A percentile compares a stretch with the other conserved stretches of the same genome.
These are phyloP conservation scores for Crithidia bombi DNA, from an alignment of 208 protist species.

Conservation along the genomic window DNA sequence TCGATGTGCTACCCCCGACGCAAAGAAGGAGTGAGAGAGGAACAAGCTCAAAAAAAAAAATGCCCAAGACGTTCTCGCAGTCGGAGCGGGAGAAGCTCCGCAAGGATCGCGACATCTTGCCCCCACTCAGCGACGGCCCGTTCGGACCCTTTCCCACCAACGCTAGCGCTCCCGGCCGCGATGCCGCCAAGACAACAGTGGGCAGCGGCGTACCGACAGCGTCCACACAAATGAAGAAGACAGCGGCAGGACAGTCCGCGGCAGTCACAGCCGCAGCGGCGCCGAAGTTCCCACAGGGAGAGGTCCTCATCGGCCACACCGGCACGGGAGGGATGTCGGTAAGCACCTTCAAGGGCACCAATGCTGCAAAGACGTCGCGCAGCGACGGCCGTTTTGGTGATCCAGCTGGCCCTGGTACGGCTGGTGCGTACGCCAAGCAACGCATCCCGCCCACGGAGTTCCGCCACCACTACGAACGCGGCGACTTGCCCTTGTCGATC, in stretches of 20 bases:
- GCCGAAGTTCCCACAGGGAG: constrained; percentile 12
- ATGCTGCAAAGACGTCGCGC: constrained; percentile 37
- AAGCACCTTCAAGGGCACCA: constrained; percentile 81
- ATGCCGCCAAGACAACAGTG: constrained; percentile 47
- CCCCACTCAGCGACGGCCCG: constrained; percentile 81
- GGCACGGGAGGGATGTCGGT: constrained; percentile 82
- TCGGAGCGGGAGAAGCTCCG: constrained; percentile 61
- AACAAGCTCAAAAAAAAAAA: too few species aligned
- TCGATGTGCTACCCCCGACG: too few species aligned
- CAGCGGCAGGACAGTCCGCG: neutral
- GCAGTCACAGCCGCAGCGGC: constrained; percentile 6
- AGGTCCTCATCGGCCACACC: constrained; percentile 75
- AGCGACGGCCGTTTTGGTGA: constrained; percentile 81
- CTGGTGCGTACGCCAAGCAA: constrained; percentile 73
- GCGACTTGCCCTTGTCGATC: constrained; percentile 97
- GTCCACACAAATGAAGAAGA: constrained; percentile 28
- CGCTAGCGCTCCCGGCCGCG: constrained; percentile 28
- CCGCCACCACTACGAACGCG: constrained; percentile 97
- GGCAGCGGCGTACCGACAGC: constrained; percentile 20
- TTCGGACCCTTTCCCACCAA: constrained; percentile 83
- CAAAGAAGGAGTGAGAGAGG: too few species aligned
- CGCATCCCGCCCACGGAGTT: constrained; percentile 95
- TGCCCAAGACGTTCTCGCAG: constrained; percentile 65
- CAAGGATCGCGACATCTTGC: constrained; percentile 70
- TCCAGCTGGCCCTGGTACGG: constrained; percentile 68